Evolutionary conservation across 768 basidiomycete genomes (phyloP).

Genomic region (Kwoniella sp.): DNA sequence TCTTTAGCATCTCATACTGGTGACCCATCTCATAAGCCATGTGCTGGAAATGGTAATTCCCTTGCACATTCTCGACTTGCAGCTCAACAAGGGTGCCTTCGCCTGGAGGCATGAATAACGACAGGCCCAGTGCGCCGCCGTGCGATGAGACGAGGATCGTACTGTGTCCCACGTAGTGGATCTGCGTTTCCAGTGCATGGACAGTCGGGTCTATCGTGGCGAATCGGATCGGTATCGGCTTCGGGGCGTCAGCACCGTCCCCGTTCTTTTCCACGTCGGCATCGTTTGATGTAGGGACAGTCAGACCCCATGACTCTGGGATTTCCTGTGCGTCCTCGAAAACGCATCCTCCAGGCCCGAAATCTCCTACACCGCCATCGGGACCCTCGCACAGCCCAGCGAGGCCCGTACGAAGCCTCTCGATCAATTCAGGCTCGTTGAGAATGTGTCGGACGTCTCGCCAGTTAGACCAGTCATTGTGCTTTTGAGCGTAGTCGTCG

Average conservation of each 20-base stretch:
- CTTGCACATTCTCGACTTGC: slow-evolving; percentile 32
- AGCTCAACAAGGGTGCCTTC: slow-evolving; percentile 42
- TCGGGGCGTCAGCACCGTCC: neutral
- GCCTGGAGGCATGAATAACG: slow-evolving; percentile 49
- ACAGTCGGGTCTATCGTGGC: slow-evolving; percentile 48
- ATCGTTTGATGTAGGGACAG: slow-evolving; percentile 2
- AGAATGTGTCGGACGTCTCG: slow-evolving; percentile 48
- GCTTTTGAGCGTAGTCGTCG: slow-evolving; percentile 39
- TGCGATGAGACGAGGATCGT: slow-evolving; percentile 47
- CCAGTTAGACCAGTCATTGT: slow-evolving; percentile 49
- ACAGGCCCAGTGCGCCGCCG: slow-evolving; percentile 50
- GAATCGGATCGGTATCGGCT: slow-evolving; percentile 37
- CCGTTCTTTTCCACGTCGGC: too few relatives aligned
- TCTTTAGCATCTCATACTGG: slow-evolving; percentile 36
- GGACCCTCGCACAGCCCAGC: slow-evolving; percentile 24
- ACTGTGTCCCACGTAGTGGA: slow-evolving; percentile 50
- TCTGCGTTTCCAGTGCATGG: slow-evolving; percentile 51
- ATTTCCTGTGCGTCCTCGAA: slow-evolving; percentile 39
- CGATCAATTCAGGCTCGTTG: slow-evolving; percentile 47
- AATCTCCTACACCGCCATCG: neutral
- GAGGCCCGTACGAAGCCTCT: slow-evolving; percentile 29
- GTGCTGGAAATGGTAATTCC: slow-evolving; percentile 50
- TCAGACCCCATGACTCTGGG: slow-evolving; percentile 42
- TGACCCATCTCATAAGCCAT: slow-evolving; percentile 49
- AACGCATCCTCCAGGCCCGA: slow-evolving; percentile 26